Conservation (phyloP, 2,329 filamentous ascomycete genomes). For the Lachnellula cervina region DNA sequence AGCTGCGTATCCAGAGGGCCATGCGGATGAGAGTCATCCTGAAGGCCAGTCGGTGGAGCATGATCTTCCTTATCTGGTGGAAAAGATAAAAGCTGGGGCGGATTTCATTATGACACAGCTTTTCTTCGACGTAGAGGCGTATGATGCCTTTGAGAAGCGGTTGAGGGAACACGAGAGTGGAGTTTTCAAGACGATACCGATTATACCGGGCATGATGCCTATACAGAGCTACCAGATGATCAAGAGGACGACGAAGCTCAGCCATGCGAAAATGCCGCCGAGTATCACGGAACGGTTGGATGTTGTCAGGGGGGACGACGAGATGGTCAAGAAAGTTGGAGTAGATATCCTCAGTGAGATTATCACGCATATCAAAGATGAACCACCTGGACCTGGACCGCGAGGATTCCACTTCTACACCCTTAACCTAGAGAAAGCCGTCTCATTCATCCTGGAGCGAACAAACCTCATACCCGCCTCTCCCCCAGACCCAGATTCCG, state of each 20-base stretch:
- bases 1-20: slow-evolving; percentile 91
- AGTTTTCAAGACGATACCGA: slow-evolving; percentile 77
- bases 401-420: slow-evolving; percentile 97
- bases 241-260: slow-evolving; percentile 87
- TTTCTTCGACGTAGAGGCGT: slow-evolving; percentile 87
- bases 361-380: slow-evolving; percentile 69
- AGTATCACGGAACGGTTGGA: slow-evolving; percentile 66
- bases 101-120: slow-evolving; percentile 99
- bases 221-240: slow-evolving; percentile 97
- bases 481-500: slow-evolving; percentile 42
- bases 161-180: slow-evolving; percentile 79
- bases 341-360: slow-evolving; percentile 82
- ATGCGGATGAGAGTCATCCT: slow-evolving; percentile 85
- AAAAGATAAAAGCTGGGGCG: slow-evolving; percentile 86
- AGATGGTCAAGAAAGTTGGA: slow-evolving; percentile 73
- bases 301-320: slow-evolving; percentile 71
- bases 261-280: slow-evolving; percentile 76
- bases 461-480: slow-evolving; percentile 70
- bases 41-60: slow-evolving; percentile 63
- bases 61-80: slow-evolving; percentile 82
- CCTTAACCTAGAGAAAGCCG: slow-evolving; percentile 90
- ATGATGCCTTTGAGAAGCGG: slow-evolving; percentile 70
- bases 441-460: slow-evolving; percentile 85
- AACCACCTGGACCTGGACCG: slow-evolving; percentile 50
- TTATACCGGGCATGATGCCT: slow-evolving; percentile 94